phyloP scores from a whole-genome alignment of 208 protist genomes.

The Borovskyia barvae region DNA sequence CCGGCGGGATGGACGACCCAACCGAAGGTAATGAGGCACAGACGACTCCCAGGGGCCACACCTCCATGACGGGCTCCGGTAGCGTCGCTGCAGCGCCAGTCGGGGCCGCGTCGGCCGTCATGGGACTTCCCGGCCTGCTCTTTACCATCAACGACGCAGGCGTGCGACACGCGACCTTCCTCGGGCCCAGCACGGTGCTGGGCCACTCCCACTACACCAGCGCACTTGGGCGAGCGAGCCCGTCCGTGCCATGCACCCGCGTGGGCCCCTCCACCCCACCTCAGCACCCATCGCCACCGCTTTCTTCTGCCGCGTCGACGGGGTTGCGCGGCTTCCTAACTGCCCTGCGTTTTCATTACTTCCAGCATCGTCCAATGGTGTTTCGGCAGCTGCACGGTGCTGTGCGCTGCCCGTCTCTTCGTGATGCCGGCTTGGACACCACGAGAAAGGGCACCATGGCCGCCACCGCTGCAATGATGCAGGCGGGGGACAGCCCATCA shows the following conservation, averaged over 20 bases:
- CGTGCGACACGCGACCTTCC: constrained; percentile 56
- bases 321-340: constrained; percentile 48
- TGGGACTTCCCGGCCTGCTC: constrained; percentile 82
- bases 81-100: constrained; percentile 4
- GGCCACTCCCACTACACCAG: not conserved
- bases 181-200: constrained; percentile 44
- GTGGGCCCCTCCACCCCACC: not conserved
- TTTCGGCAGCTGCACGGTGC: constrained; percentile 42
- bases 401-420: not conserved
- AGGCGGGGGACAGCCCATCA: not conserved
- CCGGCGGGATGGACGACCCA: no score
- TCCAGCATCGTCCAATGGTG: constrained; percentile 60
- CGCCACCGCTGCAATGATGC: not conserved
- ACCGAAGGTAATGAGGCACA: not conserved
- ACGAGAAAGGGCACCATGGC: not conserved
- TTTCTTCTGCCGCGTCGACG: not conserved
- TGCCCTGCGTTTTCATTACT: constrained; percentile 66
- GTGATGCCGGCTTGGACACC: not conserved
- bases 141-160: constrained; percentile 88
- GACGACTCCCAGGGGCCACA: no score
- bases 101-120: constrained; percentile 43
- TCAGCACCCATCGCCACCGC: not conserved
- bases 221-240: not conserved
- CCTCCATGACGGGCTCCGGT: no score
- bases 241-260: no score